These are phyloP conservation scores for Piloderma croceum DNA, from an alignment of 768 basidiomycete species.

Conservation along the genomic window DNA sequence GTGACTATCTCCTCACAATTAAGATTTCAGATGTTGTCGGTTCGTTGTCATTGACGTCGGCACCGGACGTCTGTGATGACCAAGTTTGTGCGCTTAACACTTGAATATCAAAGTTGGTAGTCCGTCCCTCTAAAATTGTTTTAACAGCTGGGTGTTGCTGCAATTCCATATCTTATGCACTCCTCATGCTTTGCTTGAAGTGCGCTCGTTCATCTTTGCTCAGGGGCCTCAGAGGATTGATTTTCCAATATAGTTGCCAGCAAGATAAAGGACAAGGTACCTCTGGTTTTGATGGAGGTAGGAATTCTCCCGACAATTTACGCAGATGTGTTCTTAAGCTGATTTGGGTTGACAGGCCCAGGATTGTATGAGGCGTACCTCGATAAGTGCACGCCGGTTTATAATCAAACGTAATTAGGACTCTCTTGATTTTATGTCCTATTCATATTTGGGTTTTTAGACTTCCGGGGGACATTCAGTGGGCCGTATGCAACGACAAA, in stretches of 20 bases:
- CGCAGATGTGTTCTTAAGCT: too few relatives aligned
- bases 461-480: conserved; percentile 17
- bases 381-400: conserved; percentile 13
- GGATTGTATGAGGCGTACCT: conserved; percentile 7
- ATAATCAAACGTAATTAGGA: conserved; percentile 16
- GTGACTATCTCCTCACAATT: not conserved
- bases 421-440: not conserved
- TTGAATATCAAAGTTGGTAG: too few relatives aligned
- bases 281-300: conserved; percentile 14
- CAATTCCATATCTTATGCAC: conserved; percentile 21
- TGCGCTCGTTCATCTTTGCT: conserved; percentile 5
- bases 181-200: conserved; percentile 26
- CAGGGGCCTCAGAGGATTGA: too few relatives aligned
- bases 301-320: too few relatives aligned
- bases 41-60: conserved; percentile 14
- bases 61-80: conserved; percentile 21
- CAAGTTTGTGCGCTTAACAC: conserved; percentile 16
- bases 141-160: conserved; percentile 20
- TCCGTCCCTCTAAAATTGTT: too few relatives aligned
- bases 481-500: conserved; percentile 15
- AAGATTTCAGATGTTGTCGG: conserved; percentile 19
- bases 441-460: conserved; percentile 4
- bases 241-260: conserved; percentile 24
- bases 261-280: conserved; percentile 9
- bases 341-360: not conserved